phyloP scores from a whole-genome alignment of 352 stramenopile genomes.

The Globisporangium sylvaticum region DNA sequence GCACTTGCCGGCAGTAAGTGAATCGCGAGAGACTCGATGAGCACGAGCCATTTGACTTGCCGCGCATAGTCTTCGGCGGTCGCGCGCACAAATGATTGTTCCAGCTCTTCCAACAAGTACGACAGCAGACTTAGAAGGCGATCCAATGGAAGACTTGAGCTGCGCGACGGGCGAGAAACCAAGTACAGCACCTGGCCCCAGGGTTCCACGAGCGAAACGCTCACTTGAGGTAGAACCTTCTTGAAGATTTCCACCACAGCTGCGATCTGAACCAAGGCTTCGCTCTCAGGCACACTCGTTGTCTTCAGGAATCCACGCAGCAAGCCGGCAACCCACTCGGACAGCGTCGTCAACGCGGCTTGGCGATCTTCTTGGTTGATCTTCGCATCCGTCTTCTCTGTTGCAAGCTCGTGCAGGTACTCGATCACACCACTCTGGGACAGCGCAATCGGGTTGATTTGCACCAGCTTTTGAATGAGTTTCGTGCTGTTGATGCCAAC shows the following conservation, averaged over 20 bases:
- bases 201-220: slow-evolving; percentile 45
- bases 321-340: slow-evolving; percentile 46
- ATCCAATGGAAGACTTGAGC: slow-evolving; percentile 12
- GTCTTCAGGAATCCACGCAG: slow-evolving; percentile 38
- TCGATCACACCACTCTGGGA: slow-evolving; percentile 22
- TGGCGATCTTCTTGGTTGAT: slow-evolving; percentile 56
- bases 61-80: slow-evolving; percentile 63
- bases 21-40: slow-evolving; percentile 49
- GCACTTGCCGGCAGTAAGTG: slow-evolving; percentile 34
- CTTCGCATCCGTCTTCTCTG: slow-evolving; percentile 35
- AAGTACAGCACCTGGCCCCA: slow-evolving; percentile 64
- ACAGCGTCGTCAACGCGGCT: slow-evolving; percentile 47
- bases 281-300: slow-evolving; percentile 16
- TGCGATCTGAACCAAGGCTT: slow-evolving; percentile 13
- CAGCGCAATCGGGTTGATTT: slow-evolving; percentile 36
- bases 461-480: slow-evolving; percentile 46
- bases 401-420: slow-evolving; percentile 28
- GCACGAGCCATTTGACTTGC: slow-evolving; percentile 69
- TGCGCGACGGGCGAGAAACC: slow-evolving; percentile 29
- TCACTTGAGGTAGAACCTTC: slow-evolving; percentile 47
- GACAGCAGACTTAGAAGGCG: slow-evolving; percentile 21
- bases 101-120: slow-evolving; percentile 46
- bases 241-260: slow-evolving; percentile 34
- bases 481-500: slow-evolving; percentile 35
- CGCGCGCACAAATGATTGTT: slow-evolving; percentile 51